A percentile compares a stretch with the other conserved stretches of the same genome.
phyloP scores from a whole-genome alignment of 2,329 filamentous ascomycete species.

The Exophiala mesophila region DNA sequence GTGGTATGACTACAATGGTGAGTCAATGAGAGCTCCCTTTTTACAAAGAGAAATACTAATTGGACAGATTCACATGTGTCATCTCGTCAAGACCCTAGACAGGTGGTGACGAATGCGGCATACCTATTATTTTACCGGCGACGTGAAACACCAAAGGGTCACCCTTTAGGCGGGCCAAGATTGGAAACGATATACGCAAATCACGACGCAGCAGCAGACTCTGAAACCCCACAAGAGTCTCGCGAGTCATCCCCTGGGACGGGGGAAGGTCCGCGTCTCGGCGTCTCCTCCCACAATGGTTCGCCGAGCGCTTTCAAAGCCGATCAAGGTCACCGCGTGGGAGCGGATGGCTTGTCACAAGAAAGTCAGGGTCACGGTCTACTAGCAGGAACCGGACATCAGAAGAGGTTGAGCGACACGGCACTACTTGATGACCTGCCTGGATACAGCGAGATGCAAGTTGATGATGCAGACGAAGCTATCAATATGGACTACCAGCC shows the following conservation, averaged over 20 bases:
- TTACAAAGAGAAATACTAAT: no score
- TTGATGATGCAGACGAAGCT: slow-evolving; percentile 13
- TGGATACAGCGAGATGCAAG: slow-evolving; percentile 27
- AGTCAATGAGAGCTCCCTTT: slow-evolving; percentile 38
- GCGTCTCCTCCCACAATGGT: slow-evolving; percentile 80
- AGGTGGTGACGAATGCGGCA: slow-evolving; percentile 68
- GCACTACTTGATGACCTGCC: slow-evolving; percentile 29
- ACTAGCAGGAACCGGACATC: slow-evolving; percentile 26
- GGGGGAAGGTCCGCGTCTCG: slow-evolving; percentile 87
- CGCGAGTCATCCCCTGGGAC: slow-evolving; percentile 46
- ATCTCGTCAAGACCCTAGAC: slow-evolving; percentile 54
- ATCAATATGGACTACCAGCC: slow-evolving; percentile 10
- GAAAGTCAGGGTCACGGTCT: slow-evolving; percentile 31
- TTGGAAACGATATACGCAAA: slow-evolving; percentile 67
- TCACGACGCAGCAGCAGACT: slow-evolving; percentile 48
- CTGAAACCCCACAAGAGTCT: slow-evolving; percentile 39
- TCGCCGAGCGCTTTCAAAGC: slow-evolving; percentile 78
- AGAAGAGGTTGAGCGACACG: slow-evolving; percentile 15
- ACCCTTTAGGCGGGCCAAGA: slow-evolving; percentile 71
- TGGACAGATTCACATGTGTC: slow-evolving; percentile 67
- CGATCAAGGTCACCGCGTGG: slow-evolving; percentile 67
- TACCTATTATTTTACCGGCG: slow-evolving; percentile 96
- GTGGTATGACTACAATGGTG: slow-evolving; percentile 98
- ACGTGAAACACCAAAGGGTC: slow-evolving; percentile 52
- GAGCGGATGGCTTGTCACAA: slow-evolving; percentile 55